A percentile compares a stretch with the other conserved stretches of the same genome.
Conservation (phyloP, 2,329 filamentous ascomycete genomes). For the Aspergillus hortae region DNA sequence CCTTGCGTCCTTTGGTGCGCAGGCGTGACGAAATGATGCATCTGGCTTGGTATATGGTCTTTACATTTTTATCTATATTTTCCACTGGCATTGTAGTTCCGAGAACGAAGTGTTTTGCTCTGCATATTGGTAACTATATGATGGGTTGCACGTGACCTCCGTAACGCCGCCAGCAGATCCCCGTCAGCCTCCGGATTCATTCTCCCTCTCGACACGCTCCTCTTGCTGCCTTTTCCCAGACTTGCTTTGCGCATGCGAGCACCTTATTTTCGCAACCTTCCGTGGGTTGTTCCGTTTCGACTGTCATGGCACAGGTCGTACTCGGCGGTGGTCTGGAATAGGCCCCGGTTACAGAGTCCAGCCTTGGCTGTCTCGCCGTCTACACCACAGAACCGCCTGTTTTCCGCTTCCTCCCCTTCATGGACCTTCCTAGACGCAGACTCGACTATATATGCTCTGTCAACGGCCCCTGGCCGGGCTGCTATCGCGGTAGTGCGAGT, state of each 20-base stretch:
- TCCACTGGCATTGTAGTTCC: not conserved
- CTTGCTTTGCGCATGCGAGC: constrained; percentile 30
- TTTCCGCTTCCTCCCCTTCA: constrained; percentile 17
- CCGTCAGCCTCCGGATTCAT: not conserved
- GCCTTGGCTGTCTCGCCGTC: constrained; percentile 10
- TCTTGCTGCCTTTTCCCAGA: not conserved
- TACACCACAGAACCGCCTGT: constrained; percentile 14
- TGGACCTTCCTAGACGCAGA: constrained; percentile 25
- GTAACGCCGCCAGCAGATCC: not conserved
- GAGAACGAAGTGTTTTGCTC: too few species aligned
- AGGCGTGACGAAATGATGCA: constrained; percentile 21
- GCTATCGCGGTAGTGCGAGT: constrained; percentile 88
- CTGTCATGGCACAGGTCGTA: constrained; percentile 18
- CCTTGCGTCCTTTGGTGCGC: constrained; percentile 16
- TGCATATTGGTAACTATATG: too few species aligned
- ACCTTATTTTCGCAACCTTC: constrained; percentile 16
- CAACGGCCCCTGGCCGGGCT: constrained; percentile 77
- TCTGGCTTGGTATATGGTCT: constrained; percentile 11
- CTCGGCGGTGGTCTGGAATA: constrained; percentile 6
- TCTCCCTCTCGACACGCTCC: not conserved
- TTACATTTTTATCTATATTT: not conserved
- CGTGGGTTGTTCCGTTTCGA: constrained; percentile 24
- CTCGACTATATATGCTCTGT: constrained; percentile 84
- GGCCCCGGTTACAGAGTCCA: not conserved
- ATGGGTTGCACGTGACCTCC: too few species aligned